Evolutionary conservation across 2,329 filamentous ascomycete genomes (phyloP), one percentile per base, ranked within the genome.

Genomic region (Didymella pomorum): DNA sequence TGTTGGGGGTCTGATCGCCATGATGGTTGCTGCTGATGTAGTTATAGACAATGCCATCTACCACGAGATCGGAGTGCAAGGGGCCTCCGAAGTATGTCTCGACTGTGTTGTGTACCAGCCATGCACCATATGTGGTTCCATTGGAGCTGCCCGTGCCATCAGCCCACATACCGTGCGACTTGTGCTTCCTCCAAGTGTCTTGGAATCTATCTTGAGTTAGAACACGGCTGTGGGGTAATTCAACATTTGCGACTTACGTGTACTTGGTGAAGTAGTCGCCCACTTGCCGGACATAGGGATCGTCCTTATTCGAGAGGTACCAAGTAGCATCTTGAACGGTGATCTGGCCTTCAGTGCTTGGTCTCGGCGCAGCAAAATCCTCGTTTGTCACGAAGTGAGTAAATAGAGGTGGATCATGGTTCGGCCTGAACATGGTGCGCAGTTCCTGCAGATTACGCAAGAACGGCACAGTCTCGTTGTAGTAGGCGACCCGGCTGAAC

Each of bases 211-310:
- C 3, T 10, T 2, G 4, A 2, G n/a, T 58, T 14, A 58, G 46
- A 20, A 45, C 16, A 35, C 23, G 11, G 10, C 25, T 16, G 11
- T 7, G 16, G 18, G 18, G 0, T 8, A 3, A 2, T 33, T 8
- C 7, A 12, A 9, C 2, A 6, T 33, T 25, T n/a, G n/a, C 10
- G 16, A 51, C 56, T 42, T 29, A 58, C 0, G 83, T 87, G 64
- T 88, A 88, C 68, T 88, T 88, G n/a, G 86, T 88, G 68, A 87
- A 88, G 70, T 87, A 88, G 35, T 87, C 83, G 2, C 83, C 79
- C 55, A 83, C 81, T 51, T 85, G 77, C 43, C 79, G 70, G 0
- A 85, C 83, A 64, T 88, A 88, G 0, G 82, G 76, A 67, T 86
- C 84, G 2, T 64, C 52, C 10, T 21, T 81, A 63, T 0, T 83